Base-by-base conservation (phyloP, 2,329 filamentous ascomycete species). In the Juglanconis sp. region DNA sequence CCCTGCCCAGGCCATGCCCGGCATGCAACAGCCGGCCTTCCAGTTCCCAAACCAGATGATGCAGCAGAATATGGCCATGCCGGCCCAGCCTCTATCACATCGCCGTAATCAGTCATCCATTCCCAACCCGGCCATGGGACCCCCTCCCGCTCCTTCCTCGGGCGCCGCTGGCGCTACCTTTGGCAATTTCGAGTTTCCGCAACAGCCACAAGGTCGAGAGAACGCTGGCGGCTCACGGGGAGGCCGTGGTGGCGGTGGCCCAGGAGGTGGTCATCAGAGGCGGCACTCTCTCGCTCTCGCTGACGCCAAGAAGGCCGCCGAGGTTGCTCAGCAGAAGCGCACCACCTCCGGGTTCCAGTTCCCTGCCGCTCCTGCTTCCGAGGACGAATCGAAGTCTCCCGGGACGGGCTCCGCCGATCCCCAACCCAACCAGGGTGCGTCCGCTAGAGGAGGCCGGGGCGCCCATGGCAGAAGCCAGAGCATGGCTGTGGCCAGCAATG, bases 81-180 rank as follows among this genome's bases (percentile, higher is more conserved):
- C 91, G 48, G 87, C 84, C 64, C 92, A 95, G 74, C 88, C 90
- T 65, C 81, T 88, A 68, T 88, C 92, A 75, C 95, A 99, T 83
- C 92, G 95, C 76, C 92, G 95, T 80, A 98, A 98, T 81, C 94
- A 97, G 78, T 98, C 95, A 73, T 94, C 94, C 72, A 84, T 98
- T 67, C 93, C 95, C 54, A 95, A 92, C 70, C 92, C 97, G 84
- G 87, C 88, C 64, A 90, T 96, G 86, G 92, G 91, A 31, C 90
- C 87, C 36, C 90, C 93, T 62, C 92, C 92, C 17, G 94, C 95
- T 60, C 95, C 95, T 64, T 96, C 95, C 17, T 96, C 95, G 31
- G 92, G 94, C 65, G 87, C 93, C 56, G 90, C 94, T 60, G 92
- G 91, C 59, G 83, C 87, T 49, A 77, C 76, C 58, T 96, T 95